Evolutionary conservation across 306 rosid genomes (phyloP), one percentile per base, ranked within the genome.

Genomic region (Prunus mira): DNA sequence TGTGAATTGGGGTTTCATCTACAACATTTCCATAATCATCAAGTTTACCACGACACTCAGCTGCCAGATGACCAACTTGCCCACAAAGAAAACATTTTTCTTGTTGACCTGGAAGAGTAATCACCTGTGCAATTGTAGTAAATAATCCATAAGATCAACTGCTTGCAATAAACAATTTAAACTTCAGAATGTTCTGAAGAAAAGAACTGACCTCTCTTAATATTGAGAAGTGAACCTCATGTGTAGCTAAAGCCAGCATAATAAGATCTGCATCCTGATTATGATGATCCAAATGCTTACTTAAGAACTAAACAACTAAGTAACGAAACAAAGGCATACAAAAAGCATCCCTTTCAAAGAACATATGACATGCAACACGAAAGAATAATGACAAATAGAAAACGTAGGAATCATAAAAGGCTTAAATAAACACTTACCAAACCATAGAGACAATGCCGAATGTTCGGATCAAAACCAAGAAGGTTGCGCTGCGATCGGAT

Each of bases 211-310:
- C 99, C 97, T 95, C 99, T 86, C 99, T 89, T 82, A 95, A 83
- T 82, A 95, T 89, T 63, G 96, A 95, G 76, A 95, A 95, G 85
- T 95, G 99, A 79, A 95, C 82, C 80, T 95, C 99, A 15, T 95
- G 99, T 49, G 99, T 95, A 54, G 99, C 97, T 82, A 95, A 84
- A 77, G 97, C 76, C 62, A 95, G 82, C 99, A 92, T 95, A 82
- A 95, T 95, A 75, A 95, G 88, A 88, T 95, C 97, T 52, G 99
- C 99, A 83, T 95, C 97, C 97, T 95, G 91, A 76, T 72, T 78
- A 65, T 25, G n/a, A 73, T 28, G 9, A 34, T 46, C 63, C 58
- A 67, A 71, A 32, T 14, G n/a, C 20, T 24, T 47, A 69, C 9
- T 54, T 70, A 12, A 79, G 61, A 72, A 69, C 52, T 56, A 30